These are phyloP conservation scores for Paspalum vaginatum DNA, from an alignment of 176 grass and related monocot genomes.

Conservation along the genomic window DNA sequence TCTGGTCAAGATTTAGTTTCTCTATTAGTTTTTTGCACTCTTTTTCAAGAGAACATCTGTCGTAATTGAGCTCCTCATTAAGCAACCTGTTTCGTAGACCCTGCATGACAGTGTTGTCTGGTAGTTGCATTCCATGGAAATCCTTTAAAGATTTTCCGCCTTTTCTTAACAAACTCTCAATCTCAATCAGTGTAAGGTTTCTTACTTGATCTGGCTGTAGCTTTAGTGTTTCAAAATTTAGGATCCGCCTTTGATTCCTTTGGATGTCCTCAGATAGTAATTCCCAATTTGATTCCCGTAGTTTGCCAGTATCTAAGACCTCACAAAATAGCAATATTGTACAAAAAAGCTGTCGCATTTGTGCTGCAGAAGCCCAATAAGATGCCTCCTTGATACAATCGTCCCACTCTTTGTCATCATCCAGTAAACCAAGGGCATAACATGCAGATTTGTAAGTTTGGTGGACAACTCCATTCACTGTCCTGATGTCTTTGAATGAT, in stretches of 20 bases:
- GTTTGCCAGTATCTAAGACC: background rate
- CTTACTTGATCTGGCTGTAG: background rate
- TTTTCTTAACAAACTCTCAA: background rate
- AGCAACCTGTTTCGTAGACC: constrained; percentile 12
- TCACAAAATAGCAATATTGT: constrained; percentile 21
- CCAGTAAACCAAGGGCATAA: constrained; percentile 29
- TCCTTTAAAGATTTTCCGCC: constrained; percentile 9
- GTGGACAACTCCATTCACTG: constrained; percentile 9
- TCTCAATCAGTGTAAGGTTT: background rate
- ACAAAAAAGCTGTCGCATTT: constrained; percentile 31
- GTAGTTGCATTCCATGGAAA: background rate
- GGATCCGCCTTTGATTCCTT: background rate
- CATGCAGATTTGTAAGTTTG: constrained; percentile 42
- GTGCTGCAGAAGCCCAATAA: background rate
- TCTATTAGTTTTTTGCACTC: background rate
- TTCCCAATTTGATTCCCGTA: constrained; percentile 22
- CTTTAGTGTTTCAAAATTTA: background rate
- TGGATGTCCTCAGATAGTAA: constrained; percentile 27
- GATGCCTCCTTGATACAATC: constrained; percentile 36
- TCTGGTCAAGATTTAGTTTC: constrained; percentile 21
- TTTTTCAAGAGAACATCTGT: background rate
- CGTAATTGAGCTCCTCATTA: constrained; percentile 34
- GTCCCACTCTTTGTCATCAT: constrained; percentile 30
- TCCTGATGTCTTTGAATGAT: constrained; percentile 39
- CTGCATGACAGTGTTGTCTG: background rate